Percentiles rank a stretch among this genome's conserved stretches.
Conservation (phyloP, 805 yeast genomes). For the Kodamaea sagamina region DNA sequence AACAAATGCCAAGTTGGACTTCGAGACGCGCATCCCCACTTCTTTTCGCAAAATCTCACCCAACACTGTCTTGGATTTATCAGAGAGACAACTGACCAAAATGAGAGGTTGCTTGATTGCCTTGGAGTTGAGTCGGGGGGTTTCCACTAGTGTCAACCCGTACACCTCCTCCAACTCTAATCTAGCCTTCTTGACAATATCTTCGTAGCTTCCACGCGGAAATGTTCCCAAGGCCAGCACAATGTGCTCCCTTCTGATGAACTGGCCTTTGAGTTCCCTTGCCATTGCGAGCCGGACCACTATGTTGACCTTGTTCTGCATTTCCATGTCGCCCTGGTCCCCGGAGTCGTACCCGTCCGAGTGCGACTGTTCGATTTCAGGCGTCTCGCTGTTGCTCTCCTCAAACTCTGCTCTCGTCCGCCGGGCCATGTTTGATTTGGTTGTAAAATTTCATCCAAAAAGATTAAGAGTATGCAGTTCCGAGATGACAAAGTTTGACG, state of each 20-base stretch:
- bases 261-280: conserved; percentile 24
- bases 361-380: not conserved
- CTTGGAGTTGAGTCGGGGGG: conserved; percentile 15
- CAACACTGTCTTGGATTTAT: conserved; percentile 24
- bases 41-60: conserved; percentile 22
- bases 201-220: conserved; percentile 16
- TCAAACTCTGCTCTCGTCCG: conserved; percentile 7
- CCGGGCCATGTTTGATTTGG: conserved; percentile 7
- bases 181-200: conserved; percentile 19
- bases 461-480: too few relatives aligned
- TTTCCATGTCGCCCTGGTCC: conserved; percentile 10
- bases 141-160: conserved; percentile 29
- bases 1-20: conserved; percentile 13
- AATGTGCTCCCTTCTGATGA: conserved; percentile 28
- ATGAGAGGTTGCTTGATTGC: conserved; percentile 19
- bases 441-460: not conserved
- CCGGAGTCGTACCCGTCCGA: conserved; percentile 1
- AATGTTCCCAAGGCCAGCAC: conserved; percentile 11
- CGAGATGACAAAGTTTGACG: too few relatives aligned
- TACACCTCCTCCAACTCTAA: conserved; percentile 24
- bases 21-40: conserved; percentile 14
- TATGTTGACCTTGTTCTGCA: conserved; percentile 12
- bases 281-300: conserved; percentile 22
- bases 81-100: conserved; percentile 24
- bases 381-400: not conserved